A percentile compares a stretch with the other conserved stretches of the same genome.
Conservation (phyloP, 139 green algal genomes). For the Asterochloris erici region DNA sequence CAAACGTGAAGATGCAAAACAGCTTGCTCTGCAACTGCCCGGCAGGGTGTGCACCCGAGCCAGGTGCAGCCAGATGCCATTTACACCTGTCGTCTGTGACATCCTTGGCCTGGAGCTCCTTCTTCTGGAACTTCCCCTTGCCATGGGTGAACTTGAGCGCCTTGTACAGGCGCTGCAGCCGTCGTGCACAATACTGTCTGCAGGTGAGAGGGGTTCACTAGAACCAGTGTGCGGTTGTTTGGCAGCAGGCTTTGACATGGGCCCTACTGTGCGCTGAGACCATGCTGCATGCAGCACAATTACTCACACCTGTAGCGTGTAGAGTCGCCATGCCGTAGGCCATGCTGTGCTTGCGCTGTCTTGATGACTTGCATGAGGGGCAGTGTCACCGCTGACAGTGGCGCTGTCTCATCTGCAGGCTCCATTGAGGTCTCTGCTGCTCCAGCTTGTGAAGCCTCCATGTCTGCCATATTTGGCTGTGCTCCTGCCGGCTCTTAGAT, state of each 20-base stretch:
- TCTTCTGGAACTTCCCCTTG: conserved; percentile 77
- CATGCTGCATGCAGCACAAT: neutral
- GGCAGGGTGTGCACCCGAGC: no score
- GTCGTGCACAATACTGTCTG: conserved; percentile 83
- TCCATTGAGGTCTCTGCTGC: no score
- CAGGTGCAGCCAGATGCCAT: neutral
- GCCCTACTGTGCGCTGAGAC: neutral
- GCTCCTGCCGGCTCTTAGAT: no score
- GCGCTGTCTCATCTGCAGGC: no score
- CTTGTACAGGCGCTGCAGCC: conserved; percentile 77
- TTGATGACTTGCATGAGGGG: no score
- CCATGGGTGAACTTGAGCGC: conserved; percentile 83
- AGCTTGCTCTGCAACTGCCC: neutral
- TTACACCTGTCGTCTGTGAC: conserved; percentile 66
- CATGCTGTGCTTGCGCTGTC: conserved; percentile 68
- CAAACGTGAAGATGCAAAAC: neutral
- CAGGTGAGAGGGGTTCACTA: neutral
- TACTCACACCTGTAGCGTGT: conserved; percentile 65
- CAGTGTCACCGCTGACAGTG: no score
- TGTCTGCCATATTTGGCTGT: no score
- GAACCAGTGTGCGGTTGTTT: neutral
- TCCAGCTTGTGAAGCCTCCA: no score
- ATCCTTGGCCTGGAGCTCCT: conserved; percentile 56
- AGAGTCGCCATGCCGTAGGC: conserved; percentile 76
- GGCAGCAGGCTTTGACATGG: neutral